phyloP scores from a whole-genome alignment of 768 basidiomycete genomes.

The Royoungia palumana region DNA sequence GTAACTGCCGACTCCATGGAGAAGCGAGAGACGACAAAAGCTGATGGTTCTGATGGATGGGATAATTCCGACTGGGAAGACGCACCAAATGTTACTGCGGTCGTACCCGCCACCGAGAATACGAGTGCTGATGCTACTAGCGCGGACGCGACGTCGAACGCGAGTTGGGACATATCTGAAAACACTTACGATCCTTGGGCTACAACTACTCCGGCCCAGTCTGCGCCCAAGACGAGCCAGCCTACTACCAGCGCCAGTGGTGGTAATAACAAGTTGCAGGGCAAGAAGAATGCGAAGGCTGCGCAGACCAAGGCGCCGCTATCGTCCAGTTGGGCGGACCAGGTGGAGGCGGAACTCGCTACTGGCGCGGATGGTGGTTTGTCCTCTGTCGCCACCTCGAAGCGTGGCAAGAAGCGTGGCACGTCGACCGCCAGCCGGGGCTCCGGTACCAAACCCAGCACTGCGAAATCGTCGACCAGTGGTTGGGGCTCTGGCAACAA shows the following conservation, averaged over 20 bases:
- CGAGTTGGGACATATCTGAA: constrained; percentile 24
- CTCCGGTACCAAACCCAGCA: not conserved
- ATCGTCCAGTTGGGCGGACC: constrained; percentile 26
- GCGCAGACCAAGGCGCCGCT: not conserved
- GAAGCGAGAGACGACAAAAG: constrained; percentile 18
- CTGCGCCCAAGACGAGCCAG: constrained; percentile 7
- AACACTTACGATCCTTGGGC: constrained; percentile 23
- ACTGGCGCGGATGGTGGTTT: not conserved
- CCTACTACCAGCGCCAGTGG: not conserved
- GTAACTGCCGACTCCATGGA: constrained; percentile 25
- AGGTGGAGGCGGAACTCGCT: constrained; percentile 20
- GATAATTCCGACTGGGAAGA: constrained; percentile 17
- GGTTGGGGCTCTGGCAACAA: not conserved
- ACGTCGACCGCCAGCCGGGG: constrained; percentile 9
- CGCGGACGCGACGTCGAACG: constrained; percentile 15
- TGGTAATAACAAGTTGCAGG: constrained; percentile 1
- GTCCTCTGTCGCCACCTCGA: constrained; percentile 8
- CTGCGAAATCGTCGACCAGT: not conserved
- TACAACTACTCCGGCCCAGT: not conserved
- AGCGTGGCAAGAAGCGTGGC: constrained; percentile 13
- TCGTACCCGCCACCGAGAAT: not conserved
- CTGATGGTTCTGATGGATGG: constrained; percentile 16
- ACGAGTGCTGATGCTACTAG: not conserved
- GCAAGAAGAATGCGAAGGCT: constrained; percentile 6
- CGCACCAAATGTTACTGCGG: constrained; percentile 5